A percentile compares a stretch with the other conserved stretches of the same genome.
phyloP scores from a whole-genome alignment of 495 filamentous ascomycete genomes.

The Neurospora sublineolata region DNA sequence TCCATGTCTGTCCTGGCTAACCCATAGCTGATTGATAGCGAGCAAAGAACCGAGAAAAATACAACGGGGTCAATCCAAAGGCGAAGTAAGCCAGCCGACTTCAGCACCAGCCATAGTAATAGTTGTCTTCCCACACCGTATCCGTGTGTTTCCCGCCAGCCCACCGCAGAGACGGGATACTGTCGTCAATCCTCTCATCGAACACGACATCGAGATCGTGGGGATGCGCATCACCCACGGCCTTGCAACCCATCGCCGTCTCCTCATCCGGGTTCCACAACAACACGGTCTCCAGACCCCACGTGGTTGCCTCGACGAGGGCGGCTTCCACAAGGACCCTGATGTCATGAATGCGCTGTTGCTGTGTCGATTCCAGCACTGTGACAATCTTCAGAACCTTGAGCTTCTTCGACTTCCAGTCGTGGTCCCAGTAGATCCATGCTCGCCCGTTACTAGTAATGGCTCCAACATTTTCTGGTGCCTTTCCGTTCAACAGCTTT shows the following conservation, averaged over 20 bases:
- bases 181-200: conserved; percentile 30
- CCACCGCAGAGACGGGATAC: conserved; percentile 38
- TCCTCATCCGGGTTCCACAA: conserved; percentile 36
- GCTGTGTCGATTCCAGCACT: conserved; percentile 20
- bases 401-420: conserved; percentile 47
- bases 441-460: conserved; percentile 48
- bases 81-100: neutral
- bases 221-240: conserved; percentile 29
- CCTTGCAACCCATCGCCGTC: conserved; percentile 16
- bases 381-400: conserved; percentile 67
- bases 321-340: conserved; percentile 32
- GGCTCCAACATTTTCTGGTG: conserved; percentile 49
- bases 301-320: conserved; percentile 28
- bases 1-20: neutral
- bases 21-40: neutral
- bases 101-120: conserved; percentile 85
- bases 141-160: conserved; percentile 28
- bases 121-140: conserved; percentile 71
- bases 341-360: conserved; percentile 47
- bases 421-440: conserved; percentile 47
- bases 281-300: conserved; percentile 27
- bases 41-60: neutral
- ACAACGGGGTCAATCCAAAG: neutral
- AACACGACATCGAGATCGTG: conserved; percentile 24
- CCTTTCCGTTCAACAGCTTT: conserved; percentile 26